Conservation (phyloP, 2,329 filamentous ascomycete species). For the Clarireedia monteithiana region DNA sequence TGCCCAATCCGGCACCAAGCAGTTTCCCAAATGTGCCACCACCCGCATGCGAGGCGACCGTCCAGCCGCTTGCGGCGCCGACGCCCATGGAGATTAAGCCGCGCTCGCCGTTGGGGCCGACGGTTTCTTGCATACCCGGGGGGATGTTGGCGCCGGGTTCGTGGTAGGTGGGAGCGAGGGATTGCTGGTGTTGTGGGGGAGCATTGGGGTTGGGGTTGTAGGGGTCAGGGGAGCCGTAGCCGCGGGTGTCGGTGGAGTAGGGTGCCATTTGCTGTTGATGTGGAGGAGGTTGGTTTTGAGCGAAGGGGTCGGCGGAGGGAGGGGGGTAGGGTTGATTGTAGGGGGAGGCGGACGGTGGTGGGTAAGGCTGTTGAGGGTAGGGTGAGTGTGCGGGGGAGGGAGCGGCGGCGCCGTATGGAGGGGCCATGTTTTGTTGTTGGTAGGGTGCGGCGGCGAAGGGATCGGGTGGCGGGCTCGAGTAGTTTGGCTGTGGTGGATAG, state of each 20-base stretch:
- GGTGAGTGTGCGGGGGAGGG: neutral
- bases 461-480: neutral
- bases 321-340: neutral
- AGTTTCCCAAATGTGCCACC: neutral
- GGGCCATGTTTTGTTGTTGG: neutral
- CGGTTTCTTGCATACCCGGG: neutral
- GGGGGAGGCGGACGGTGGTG: neutral
- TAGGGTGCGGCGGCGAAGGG: neutral
- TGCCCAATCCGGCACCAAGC: neutral
- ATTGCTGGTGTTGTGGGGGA: neutral
- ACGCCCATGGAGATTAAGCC: conserved; percentile 4
- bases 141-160: conserved; percentile 4
- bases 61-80: conserved; percentile 2
- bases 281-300: neutral
- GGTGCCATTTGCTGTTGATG: neutral
- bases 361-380: neutral
- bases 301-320: neutral
- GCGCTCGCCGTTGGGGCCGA: conserved; percentile 2
- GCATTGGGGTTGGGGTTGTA: neutral
- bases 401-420: neutral
- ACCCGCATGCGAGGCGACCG: neutral
- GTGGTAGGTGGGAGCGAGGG: neutral
- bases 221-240: neutral
- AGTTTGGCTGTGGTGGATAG: neutral
- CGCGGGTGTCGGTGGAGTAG: neutral